These are phyloP conservation scores for Aphanomyces cochlioides DNA, from an alignment of 352 stramenopile genomes.

Conservation along the genomic window DNA sequence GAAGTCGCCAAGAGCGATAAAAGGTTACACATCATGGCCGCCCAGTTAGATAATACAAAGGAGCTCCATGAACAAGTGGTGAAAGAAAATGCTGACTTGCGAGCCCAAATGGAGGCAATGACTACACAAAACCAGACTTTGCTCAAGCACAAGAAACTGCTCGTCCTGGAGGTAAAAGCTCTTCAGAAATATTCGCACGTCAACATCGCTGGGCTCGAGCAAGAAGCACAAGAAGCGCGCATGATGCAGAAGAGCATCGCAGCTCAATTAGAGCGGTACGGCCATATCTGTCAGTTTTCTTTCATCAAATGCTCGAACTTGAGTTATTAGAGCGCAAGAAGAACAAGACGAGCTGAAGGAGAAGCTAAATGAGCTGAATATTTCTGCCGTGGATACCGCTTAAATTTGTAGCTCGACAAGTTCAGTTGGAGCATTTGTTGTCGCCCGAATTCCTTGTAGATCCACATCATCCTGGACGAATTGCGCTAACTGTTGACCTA, in stretches of 20 bases:
- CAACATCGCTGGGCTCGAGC: conserved; percentile 55
- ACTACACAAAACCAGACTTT: conserved; percentile 40
- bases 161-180: conserved; percentile 66
- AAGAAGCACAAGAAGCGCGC: conserved; percentile 63
- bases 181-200: conserved; percentile 63
- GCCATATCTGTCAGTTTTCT: neutral
- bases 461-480: too few species aligned
- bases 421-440: too few species aligned
- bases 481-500: too few species aligned
- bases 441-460: too few species aligned
- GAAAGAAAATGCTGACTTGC: conserved; percentile 9
- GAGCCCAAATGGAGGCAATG: conserved; percentile 33
- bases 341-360: conserved; percentile 23
- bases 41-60: conserved; percentile 30
- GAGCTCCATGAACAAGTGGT: conserved; percentile 20
- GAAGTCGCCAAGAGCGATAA: conserved; percentile 60
- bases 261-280: conserved; percentile 18
- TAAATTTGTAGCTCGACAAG: too few species aligned
- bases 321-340: conserved; percentile 1
- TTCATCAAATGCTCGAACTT: neutral
- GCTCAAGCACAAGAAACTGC: conserved; percentile 49
- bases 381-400: neutral
- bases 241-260: conserved; percentile 50
- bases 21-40: conserved; percentile 36
- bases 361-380: conserved; percentile 6